Evolutionary conservation across 768 basidiomycete species (phyloP), one percentile per base, ranked within the genome.

Genomic region (Pholiota molesta): DNA sequence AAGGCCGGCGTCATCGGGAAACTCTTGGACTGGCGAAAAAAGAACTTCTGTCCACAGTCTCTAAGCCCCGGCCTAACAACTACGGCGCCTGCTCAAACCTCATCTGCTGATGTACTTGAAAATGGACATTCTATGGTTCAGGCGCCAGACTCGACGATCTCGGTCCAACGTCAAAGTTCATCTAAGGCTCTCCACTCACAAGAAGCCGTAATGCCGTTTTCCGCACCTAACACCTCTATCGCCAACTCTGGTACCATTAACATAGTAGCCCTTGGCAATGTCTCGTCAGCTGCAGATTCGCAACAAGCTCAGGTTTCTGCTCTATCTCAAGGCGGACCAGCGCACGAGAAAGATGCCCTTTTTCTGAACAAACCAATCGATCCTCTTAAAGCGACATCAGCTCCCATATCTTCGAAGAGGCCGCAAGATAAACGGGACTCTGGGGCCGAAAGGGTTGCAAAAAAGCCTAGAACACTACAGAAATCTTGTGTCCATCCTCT

Each of bases 1-100:
- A 91, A 91, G 71, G 73, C 77, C 55, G 82, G 76, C 0, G 77
- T 92, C 39, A 72, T 92, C 29, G 76, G 79, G 62, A 88, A 81
- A 68, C 67, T 80, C 10, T 31, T 69, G 55, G 52, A 55, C 39
- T 62, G 62, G 62, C 63, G 63, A 45, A 57, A 31, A 45, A 35
- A 51, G 35, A 49, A 53, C 17, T n/a, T n/a, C n/a, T 28, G 16
- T 11, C 29, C 19, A 42, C 35, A n/a, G 17, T 21, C 21, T 26
- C 51, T 39, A 28, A 28, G 26, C 23, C 21, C 28, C 23, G 17
- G 6, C 26, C 26, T 42, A 21, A 8, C 28, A 14, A 47, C 23
- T 37, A 35, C 44, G 13, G 37, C 1, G 19, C 8, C 37, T 29
- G 23, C 23, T 11, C 26, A 42, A 40, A 44, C 16, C 5, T 44